Evolutionary conservation across 2,329 filamentous ascomycete species (phyloP), one percentile per base, ranked within the genome.

Genomic region (Colletotrichum musicola): DNA sequence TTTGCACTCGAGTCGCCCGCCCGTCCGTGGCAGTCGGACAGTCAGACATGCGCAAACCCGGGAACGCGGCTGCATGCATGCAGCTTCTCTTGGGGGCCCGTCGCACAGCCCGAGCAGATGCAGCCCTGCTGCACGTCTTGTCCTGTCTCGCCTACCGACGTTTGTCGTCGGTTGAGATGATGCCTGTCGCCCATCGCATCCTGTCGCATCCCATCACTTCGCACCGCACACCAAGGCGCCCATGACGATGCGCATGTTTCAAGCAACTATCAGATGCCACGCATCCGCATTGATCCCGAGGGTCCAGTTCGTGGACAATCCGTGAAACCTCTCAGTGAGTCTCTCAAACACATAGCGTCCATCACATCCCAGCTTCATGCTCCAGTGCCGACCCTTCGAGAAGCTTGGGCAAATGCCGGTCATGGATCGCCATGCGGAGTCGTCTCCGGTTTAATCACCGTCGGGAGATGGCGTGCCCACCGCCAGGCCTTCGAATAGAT

Each of bases 231-330:
- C 16, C 2, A 16, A 35, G 30, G 30, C 7, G 30, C 30, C 44
- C 38, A 55, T 50, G 62, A 56, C 55, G 25, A 57, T 61, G 50
- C 40, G 40, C 22, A 25, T 22, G 62, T 69, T 60, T 69, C 62
- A 69, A 66, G 42, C 57, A 38, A 20, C 56, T 47, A 14, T 69
- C 62, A 47, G 20, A 61, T 57, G 50, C 42, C 55, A 56, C 55
- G 35, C 60, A 20, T 13, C 62, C 25, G 55, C 55, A 57, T 56
- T 51, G 55, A 40, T 61, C 55, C 25, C 51, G 46, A 62, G 47
- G 27, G 53, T 30, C 42, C 51, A 51, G 51, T 50, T 53, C 27
- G 20, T 44, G 30, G 42, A 25, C 1, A 56, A 42, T 25, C 64
- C 18, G 51, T 68, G 64, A 64, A 68, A 58, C 64, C 27, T 59